Evolutionary conservation across 768 basidiomycete species (phyloP).

Genomic region (Phanerochaete sordida): DNA sequence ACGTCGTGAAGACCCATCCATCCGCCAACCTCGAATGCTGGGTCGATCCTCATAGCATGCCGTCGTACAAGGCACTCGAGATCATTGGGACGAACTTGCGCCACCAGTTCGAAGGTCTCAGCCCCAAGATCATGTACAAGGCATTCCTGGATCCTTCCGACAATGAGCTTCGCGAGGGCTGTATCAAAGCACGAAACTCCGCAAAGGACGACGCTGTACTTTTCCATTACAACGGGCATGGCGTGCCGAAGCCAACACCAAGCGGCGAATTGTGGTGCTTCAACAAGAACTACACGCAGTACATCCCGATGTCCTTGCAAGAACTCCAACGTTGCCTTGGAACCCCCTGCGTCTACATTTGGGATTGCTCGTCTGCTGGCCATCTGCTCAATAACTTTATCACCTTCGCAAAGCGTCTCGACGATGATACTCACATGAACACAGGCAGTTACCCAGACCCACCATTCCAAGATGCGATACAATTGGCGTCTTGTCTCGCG

Average conservation of each 20-base stretch:
- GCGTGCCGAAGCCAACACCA: conserved; percentile 68
- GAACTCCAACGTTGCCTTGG: conserved; percentile 94
- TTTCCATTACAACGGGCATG: conserved; percentile 98
- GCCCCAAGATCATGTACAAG: conserved; percentile 92
- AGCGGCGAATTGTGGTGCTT: conserved; percentile 92
- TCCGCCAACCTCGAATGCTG: conserved; percentile 95
- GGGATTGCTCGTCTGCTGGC: conserved; percentile 99
- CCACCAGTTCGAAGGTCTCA: conserved; percentile 94
- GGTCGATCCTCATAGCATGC: conserved; percentile 94
- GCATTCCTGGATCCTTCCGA: conserved; percentile 92
- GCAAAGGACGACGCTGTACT: conserved; percentile 93
- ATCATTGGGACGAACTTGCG: conserved; percentile 91
- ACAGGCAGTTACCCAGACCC: conserved; percentile 59
- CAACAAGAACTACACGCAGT: conserved; percentile 95
- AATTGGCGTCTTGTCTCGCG: conserved; percentile 91
- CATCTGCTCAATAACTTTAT: conserved; percentile 90
- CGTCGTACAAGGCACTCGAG: conserved; percentile 89
- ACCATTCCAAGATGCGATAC: conserved; percentile 84
- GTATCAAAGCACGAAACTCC: conserved; percentile 74
- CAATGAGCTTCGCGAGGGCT: conserved; percentile 89
- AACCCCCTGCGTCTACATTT: conserved; percentile 94
- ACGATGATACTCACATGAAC: conserved; percentile 59
- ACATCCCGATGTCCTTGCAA: conserved; percentile 92
- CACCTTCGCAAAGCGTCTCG: conserved; percentile 68
- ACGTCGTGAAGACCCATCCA: conserved; percentile 94